phyloP scores from a whole-genome alignment of 129 eudicot species.

The Flaveria robusta region DNA sequence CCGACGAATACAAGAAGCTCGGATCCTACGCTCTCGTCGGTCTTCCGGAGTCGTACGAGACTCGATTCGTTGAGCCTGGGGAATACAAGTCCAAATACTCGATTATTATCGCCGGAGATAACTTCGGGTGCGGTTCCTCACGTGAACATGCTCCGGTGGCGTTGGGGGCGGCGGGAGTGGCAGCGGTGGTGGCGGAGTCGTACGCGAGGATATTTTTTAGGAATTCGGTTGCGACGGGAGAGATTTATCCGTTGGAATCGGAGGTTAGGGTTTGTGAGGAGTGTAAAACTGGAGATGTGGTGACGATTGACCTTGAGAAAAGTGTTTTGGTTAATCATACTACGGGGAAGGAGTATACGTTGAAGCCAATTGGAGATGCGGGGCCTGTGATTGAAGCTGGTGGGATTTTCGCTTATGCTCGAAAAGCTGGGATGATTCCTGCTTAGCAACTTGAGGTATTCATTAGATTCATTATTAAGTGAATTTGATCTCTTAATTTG shows the following conservation, averaged over 20 bases:
- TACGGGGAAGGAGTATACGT: slow-evolving; percentile 68
- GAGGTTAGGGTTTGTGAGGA: slow-evolving; percentile 89
- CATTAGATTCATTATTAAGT: no score
- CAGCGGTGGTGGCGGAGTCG: slow-evolving; percentile 93
- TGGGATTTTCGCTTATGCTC: slow-evolving; percentile 91
- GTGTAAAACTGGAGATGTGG: slow-evolving; percentile 84
- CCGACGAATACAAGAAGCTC: slow-evolving; percentile 88
- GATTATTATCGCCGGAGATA: slow-evolving; percentile 78
- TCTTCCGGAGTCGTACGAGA: slow-evolving; percentile 55
- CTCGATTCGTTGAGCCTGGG: slow-evolving; percentile 61
- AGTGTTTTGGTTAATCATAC: slow-evolving; percentile 82
- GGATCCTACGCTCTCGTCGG: slow-evolving; percentile 89
- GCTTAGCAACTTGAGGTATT: slow-evolving; percentile 34
- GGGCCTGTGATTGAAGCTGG: slow-evolving; percentile 98
- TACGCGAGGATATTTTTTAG: slow-evolving; percentile 93
- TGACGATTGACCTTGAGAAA: slow-evolving; percentile 71
- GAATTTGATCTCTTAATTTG: neutral
- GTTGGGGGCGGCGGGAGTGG: slow-evolving; percentile 79
- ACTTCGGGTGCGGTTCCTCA: slow-evolving; percentile 95
- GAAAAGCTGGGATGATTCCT: slow-evolving; percentile 93
- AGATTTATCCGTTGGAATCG: slow-evolving; percentile 84
- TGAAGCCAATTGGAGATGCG: slow-evolving; percentile 98
- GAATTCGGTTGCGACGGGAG: slow-evolving; percentile 93
- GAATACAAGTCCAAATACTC: slow-evolving; percentile 58
- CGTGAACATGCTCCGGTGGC: slow-evolving; percentile 99